These are phyloP conservation scores for Gossypium mustelinum DNA, from an alignment of 345 rosid species.

Conservation along the genomic window DNA sequence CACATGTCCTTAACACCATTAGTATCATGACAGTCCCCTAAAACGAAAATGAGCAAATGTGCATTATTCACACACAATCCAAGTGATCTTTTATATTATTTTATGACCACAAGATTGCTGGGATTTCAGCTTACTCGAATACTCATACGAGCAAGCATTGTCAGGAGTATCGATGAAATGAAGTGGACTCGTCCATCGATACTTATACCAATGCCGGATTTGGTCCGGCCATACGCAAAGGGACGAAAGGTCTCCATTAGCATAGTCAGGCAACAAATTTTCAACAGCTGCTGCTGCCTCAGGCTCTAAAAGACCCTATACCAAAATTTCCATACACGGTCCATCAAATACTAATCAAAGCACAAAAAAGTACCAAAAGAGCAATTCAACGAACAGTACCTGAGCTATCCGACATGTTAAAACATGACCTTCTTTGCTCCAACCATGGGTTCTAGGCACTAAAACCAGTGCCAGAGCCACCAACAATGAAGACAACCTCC, in stretches of 20 bases:
- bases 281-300: conserved; percentile 62
- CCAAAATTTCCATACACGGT: no score
- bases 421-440: conserved; percentile 96
- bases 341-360: neutral
- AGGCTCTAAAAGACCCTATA: conserved; percentile 60
- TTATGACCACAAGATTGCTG: neutral
- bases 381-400: conserved; percentile 29
- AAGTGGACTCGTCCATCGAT: conserved; percentile 71
- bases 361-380: neutral
- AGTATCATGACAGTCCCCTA: conserved; percentile 86
- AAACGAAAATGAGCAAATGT: neutral
- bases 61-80: neutral
- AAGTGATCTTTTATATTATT: no score
- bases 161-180: conserved; percentile 79
- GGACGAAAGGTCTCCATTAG: conserved; percentile 52
- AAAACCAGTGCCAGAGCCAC: conserved; percentile 30
- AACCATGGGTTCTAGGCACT: conserved; percentile 41
- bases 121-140: conserved; percentile 38
- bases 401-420: conserved; percentile 84
- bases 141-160: conserved; percentile 46
- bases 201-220: conserved; percentile 66
- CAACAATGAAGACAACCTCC: conserved; percentile 26
- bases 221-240: conserved; percentile 75
- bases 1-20: conserved; percentile 59
- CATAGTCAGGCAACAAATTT: conserved; percentile 47